Conservation (phyloP, 148 eudicot species). For the Vaccinium corymbosum region DNA sequence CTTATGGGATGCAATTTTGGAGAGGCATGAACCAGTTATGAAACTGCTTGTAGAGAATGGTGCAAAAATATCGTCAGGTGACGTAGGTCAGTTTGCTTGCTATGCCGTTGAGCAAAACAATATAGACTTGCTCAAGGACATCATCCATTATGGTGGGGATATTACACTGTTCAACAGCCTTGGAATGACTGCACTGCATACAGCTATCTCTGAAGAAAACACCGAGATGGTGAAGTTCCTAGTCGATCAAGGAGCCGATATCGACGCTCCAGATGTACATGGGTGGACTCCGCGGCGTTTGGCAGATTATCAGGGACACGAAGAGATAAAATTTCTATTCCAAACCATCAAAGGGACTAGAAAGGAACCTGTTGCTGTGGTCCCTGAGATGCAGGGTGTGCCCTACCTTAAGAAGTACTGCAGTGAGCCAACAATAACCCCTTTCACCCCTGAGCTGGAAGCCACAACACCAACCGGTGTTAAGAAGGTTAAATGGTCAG, state of each 20-base stretch:
- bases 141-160: conserved; percentile 54
- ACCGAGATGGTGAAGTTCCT: conserved; percentile 49
- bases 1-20: conserved; percentile 78
- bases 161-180: conserved; percentile 29
- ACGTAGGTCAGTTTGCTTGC: conserved; percentile 51
- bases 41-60: conserved; percentile 52
- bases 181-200: conserved; percentile 65
- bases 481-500: conserved; percentile 20
- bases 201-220: conserved; percentile 52
- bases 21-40: conserved; percentile 37
- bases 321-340: conserved; percentile 54
- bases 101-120: conserved; percentile 53
- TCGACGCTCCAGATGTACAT: conserved; percentile 46
- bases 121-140: conserved; percentile 48
- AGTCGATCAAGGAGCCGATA: conserved; percentile 53
- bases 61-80: conserved; percentile 50
- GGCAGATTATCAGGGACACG: conserved; percentile 60
- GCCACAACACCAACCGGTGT: conserved; percentile 4
- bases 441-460: not conserved
- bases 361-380: conserved; percentile 9
- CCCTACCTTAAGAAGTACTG: conserved; percentile 41
- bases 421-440: conserved; percentile 37
- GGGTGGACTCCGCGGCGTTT: conserved; percentile 66
- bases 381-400: conserved; percentile 20
- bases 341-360: conserved; percentile 25